Evolutionary conservation across 1,139 yeast species (phyloP), one percentile per base, ranked within the genome.

Genomic region (Taiozyma sp.): DNA sequence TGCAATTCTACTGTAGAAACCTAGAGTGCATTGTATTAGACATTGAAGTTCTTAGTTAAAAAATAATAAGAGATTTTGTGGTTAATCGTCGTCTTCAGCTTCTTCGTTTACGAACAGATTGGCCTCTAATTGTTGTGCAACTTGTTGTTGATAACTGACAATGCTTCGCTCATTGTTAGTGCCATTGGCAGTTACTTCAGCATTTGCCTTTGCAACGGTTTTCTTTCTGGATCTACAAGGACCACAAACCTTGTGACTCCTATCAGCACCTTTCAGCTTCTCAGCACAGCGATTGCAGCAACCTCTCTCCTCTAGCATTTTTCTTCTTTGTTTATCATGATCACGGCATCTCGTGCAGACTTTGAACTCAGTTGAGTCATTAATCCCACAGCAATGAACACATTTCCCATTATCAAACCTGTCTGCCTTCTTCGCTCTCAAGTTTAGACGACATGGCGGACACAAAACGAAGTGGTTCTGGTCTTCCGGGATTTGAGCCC

Each of bases 371-470:
- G 74, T 72, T 46, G 65, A 65, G 53, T 79, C 81, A 46, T 81
- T 71, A 3, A 84, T 82, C 1, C 86, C 86, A 2, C 82, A 72
- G 57, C 88, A 83, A 61, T 83, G 88, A 9, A 82, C 85, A 67
- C 88, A 83, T 58, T 76, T 76, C 0, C 88, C 88, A 57, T 75
- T 77, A 13, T 81, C 80, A 8, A 81, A 84, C 42, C 88, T 68
- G 53, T 72, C 74, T 0, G 81, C 80, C 59, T 83, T 83, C 47
- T 82, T 68, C 6, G 75, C 70, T 52, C 87, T 70, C 43, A 82
- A 68, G 47, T 76, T 75, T 58, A 71, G 74, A 40, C 88, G 70
- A 60, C 88, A 83, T 37, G 70, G 71, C 2, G 82, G 80, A 67
- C 88, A 83, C 49, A 83, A 67, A 1, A 81, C 87, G 64, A 68